These are phyloP conservation scores for Kluyveromyces wickerhamii DNA, from an alignment of 805 yeast genomes.

Conservation along the genomic window DNA sequence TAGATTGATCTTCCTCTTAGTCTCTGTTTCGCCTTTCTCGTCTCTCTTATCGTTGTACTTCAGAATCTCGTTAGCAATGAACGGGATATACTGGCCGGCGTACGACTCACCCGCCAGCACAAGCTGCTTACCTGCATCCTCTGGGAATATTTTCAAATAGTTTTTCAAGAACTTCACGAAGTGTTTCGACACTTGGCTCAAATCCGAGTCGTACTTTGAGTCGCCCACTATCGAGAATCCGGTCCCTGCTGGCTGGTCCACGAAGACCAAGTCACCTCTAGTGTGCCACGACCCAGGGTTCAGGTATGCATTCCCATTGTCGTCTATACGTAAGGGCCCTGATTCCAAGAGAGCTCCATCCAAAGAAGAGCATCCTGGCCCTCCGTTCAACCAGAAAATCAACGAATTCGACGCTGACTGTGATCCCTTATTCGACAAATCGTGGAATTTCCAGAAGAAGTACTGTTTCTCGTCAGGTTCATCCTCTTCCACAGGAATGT, in stretches of 20 bases:
- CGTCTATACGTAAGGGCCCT: constrained; percentile 73
- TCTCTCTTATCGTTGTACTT: constrained; percentile 34
- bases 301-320: constrained; percentile 37
- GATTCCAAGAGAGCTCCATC: constrained; percentile 92
- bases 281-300: constrained; percentile 83
- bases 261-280: constrained; percentile 67
- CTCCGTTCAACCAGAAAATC: constrained; percentile 91
- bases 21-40: constrained; percentile 11
- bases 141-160: constrained; percentile 67
- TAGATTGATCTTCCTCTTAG: constrained; percentile 33
- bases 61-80: constrained; percentile 59
- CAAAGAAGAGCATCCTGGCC: constrained; percentile 98
- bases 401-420: constrained; percentile 34
- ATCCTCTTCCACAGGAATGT: constrained; percentile 41
- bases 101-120: constrained; percentile 90
- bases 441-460: constrained; percentile 68
- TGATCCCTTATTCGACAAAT: constrained; percentile 20
- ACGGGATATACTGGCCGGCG: constrained; percentile 96
- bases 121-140: constrained; percentile 53
- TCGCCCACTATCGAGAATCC: constrained; percentile 68
- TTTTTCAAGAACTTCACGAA: constrained; percentile 57
- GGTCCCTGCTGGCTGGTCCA: constrained; percentile 94
- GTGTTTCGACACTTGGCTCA: constrained; percentile 50
- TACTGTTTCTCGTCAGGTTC: constrained; percentile 47
- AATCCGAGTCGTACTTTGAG: constrained; percentile 37